These are phyloP conservation scores for Apostasia shenzhenica DNA, from an alignment of 106 monocot genomes.

Conservation along the genomic window DNA sequence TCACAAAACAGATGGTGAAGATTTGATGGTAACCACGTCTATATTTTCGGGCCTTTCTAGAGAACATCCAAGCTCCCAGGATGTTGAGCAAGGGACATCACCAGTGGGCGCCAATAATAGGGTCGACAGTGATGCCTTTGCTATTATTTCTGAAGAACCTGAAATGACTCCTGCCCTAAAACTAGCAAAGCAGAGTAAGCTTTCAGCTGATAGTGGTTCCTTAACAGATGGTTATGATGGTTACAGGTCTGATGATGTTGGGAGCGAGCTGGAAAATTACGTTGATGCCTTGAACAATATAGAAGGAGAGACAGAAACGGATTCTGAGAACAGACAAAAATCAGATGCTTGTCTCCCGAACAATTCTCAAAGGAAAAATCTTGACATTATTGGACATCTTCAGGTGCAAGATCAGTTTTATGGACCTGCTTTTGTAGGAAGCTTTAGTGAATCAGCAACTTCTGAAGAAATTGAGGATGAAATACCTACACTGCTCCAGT, in stretches of 20 bases:
- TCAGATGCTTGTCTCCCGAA: slow-evolving; percentile 9
- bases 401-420: slow-evolving; percentile 11
- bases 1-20: slow-evolving; percentile 4
- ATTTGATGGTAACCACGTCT: slow-evolving; percentile 1
- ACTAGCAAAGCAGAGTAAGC: slow-evolving; percentile 5
- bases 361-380: slow-evolving; percentile 6
- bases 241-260: slow-evolving; percentile 56
- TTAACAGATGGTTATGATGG: slow-evolving; percentile 33
- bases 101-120: neutral
- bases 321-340: slow-evolving; percentile 40
- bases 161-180: slow-evolving; percentile 3
- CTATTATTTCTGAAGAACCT: neutral
- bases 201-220: slow-evolving; percentile 19
- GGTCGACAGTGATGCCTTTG: neutral
- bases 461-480: slow-evolving; percentile 1
- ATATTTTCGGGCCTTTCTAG: neutral
- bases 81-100: neutral
- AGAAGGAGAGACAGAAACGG: slow-evolving; percentile 64
- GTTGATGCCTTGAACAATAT: slow-evolving; percentile 72
- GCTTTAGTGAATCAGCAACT: neutral
- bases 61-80: neutral
- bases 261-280: slow-evolving; percentile 78
- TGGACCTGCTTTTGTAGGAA: slow-evolving; percentile 13
- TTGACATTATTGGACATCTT: slow-evolving; percentile 4
- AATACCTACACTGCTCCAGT: slow-evolving; percentile 6